Evolutionary conservation across 139 green algal species (phyloP).

Genomic region (Picochlorum sp.): DNA sequence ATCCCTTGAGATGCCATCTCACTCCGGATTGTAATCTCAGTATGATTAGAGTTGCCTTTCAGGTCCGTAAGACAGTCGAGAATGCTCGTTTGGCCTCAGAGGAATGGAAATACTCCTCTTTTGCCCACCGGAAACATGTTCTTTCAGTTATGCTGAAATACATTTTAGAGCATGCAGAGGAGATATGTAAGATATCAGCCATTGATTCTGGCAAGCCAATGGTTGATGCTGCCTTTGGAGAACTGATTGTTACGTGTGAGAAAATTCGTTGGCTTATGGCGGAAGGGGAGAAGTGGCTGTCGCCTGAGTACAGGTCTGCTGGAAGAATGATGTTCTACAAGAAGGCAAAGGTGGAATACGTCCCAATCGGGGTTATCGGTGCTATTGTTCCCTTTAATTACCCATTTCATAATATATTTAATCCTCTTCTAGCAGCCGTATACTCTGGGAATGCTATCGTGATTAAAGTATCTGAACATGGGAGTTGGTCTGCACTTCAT

Average conservation of each 20-base stretch:
- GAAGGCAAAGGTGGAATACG: constrained; percentile 76
- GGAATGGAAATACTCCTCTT: constrained; percentile 63
- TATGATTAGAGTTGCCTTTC: no score
- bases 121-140: constrained; percentile 61
- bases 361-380: constrained; percentile 87
- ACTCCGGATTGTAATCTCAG: no score
- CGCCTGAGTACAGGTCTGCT: constrained; percentile 60
- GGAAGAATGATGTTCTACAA: constrained; percentile 97
- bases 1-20: neutral
- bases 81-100: constrained; percentile 15
- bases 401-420: constrained; percentile 98
- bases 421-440: constrained; percentile 82
- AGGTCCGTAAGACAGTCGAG: constrained; percentile 4
- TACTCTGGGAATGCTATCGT: constrained; percentile 92
- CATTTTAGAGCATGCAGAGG: constrained; percentile 80
- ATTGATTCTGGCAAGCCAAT: constrained; percentile 87
- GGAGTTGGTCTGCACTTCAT: constrained; percentile 71
- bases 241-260: constrained; percentile 93
- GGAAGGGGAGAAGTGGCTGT: constrained; percentile 70
- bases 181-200: constrained; percentile 86
- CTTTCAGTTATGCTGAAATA: constrained; percentile 78
- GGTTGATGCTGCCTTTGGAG: constrained; percentile 89
- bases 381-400: constrained; percentile 99
- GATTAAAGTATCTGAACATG: constrained; percentile 93
- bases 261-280: constrained; percentile 90